A percentile compares a stretch with the other conserved stretches of the same genome.
phyloP scores from a whole-genome alignment of 495 filamentous ascomycete species.

The Collariella sp. region DNA sequence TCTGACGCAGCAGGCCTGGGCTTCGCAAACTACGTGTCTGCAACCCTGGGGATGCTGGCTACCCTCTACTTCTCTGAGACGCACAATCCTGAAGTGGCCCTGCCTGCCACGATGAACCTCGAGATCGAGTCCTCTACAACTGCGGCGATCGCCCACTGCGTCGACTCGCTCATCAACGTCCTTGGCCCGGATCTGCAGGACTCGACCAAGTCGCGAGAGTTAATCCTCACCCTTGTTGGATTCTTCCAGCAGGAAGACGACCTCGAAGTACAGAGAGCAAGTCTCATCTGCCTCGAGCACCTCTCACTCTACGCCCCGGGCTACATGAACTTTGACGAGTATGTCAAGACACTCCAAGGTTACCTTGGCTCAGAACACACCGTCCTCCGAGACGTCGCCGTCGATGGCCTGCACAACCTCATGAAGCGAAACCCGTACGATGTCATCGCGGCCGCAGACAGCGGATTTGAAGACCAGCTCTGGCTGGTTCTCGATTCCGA shows the following conservation, averaged over 20 bases:
- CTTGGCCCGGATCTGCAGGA: slow-evolving; percentile 94
- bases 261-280: slow-evolving; percentile 61
- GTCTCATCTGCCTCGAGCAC: slow-evolving; percentile 79
- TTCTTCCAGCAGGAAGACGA: slow-evolving; percentile 78
- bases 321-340: slow-evolving; percentile 71
- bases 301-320: slow-evolving; percentile 84
- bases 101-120: slow-evolving; percentile 74
- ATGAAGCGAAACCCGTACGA: slow-evolving; percentile 86
- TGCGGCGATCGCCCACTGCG: slow-evolving; percentile 72
- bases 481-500: slow-evolving; percentile 78
- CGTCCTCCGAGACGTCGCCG: slow-evolving; percentile 66
- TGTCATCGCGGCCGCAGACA: slow-evolving; percentile 62
- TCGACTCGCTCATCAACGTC: slow-evolving; percentile 94
- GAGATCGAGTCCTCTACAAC: slow-evolving; percentile 75
- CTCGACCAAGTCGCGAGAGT: slow-evolving; percentile 77
- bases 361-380: slow-evolving; percentile 59
- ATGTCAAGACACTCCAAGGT: slow-evolving; percentile 72
- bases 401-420: slow-evolving; percentile 84
- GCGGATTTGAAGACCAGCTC: slow-evolving; percentile 78
- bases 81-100: slow-evolving; percentile 75
- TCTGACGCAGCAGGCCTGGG: slow-evolving; percentile 89
- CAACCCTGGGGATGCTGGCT: slow-evolving; percentile 83
- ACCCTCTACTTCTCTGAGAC: slow-evolving; percentile 87
- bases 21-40: slow-evolving; percentile 81
- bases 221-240: slow-evolving; percentile 77